These are phyloP conservation scores for Aegilops bicornis DNA, from an alignment of 176 grass and related monocot species.

Conservation along the genomic window DNA sequence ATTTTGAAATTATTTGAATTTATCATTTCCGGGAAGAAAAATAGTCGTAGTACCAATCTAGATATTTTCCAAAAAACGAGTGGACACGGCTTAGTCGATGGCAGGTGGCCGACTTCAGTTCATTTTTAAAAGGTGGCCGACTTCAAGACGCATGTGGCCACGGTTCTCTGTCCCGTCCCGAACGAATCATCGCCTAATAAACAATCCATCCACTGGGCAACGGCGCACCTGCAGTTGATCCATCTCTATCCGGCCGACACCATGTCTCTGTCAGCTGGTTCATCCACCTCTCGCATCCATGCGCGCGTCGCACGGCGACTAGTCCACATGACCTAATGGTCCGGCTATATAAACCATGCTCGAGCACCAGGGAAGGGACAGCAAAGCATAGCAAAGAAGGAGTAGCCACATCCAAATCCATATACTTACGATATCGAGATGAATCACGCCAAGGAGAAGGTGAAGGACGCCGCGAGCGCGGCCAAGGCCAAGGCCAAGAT, in stretches of 20 bases:
- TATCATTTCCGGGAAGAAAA: too few relatives aligned
- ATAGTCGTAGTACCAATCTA: neutral
- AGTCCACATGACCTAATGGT: too few relatives aligned
- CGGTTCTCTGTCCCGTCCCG: neutral
- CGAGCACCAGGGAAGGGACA: neutral
- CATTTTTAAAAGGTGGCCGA: neutral
- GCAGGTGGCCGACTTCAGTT: neutral
- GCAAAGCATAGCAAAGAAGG: too few relatives aligned
- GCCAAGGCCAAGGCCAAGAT: slow-evolving; percentile 50
- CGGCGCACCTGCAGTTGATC: neutral
- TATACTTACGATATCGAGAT: neutral
- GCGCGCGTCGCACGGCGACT: too few relatives aligned
- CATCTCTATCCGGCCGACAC: neutral
- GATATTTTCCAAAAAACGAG: neutral
- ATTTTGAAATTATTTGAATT: too few relatives aligned
- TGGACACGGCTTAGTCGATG: neutral
- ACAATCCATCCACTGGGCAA: neutral
- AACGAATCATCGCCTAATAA: neutral
- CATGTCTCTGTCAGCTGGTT: neutral
- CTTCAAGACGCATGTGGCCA: neutral
- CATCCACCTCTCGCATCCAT: neutral
- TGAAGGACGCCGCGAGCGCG: slow-evolving; percentile 44
- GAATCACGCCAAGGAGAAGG: slow-evolving; percentile 33
- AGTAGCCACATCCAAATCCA: too few relatives aligned
- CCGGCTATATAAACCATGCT: neutral